Evolutionary conservation across 306 rosid genomes (phyloP), one percentile per base, ranked within the genome.

Genomic region (Alnus rubra): DNA sequence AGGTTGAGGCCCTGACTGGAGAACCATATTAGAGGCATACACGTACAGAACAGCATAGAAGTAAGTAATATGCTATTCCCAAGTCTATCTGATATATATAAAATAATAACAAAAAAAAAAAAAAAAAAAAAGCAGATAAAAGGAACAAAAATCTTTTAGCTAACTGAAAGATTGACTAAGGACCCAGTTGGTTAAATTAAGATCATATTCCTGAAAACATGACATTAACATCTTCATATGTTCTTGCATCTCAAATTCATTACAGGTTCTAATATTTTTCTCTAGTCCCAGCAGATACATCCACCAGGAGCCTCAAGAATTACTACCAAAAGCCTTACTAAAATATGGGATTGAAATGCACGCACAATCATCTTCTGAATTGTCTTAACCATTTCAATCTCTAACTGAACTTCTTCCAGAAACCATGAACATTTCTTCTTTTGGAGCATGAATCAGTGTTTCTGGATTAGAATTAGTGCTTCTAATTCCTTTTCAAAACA

Each of bases 1-100:
- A 68, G 89, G 84, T 75, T 86, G 94, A 83, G 88, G 84, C 76
- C 92, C 93, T 71, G 84, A 89, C 93, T 92, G 89, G 81, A 84
- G 84, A 82, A 75, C 59, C 74, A 80, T 68, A 74, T 76, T 67
- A 79, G 80, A 81, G 42, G 79, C 64, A 42, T 70, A 47, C 62
- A 55, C 16, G 75, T 35, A 19, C 47, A 52, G 56, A 45, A 58
- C 28, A 19, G 76, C 9, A 64, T 37, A 54, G 39, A 70, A 58
- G 63, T 69, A 79, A 74, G 79, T 49, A 78, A 79, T 48, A 31
- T 59, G 55, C 74, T 55, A 31, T 52, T 59, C 79, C 51, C 76
- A 52, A n/a, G 51, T 49, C 55, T 64, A 33, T 68, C 33, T 28
- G 76, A 76, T 54, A 53, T 54, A 77, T 23, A 23, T 23, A 23